Evolutionary conservation across 352 stramenopile genomes (phyloP), one percentile per base, ranked within the genome.

Genomic region (Phytopythium aichiense): DNA sequence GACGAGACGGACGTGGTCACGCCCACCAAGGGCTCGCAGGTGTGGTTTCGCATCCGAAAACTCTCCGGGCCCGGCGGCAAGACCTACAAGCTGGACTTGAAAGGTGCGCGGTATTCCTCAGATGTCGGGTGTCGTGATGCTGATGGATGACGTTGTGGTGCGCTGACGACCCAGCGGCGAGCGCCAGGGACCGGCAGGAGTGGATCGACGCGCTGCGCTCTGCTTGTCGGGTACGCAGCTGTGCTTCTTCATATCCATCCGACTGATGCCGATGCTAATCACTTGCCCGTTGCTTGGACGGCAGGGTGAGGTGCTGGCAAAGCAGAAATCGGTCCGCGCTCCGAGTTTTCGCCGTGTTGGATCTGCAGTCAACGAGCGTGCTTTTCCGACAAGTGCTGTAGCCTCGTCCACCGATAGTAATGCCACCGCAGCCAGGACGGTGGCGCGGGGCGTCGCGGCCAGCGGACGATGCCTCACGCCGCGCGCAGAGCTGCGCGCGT

Each of bases 1-100:
- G 68, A 71, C 48, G 60, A 67, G 30, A 75, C 66, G 33, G 76
- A 84, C 65, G 67, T 86, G 31, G 66, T 91, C 62, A 73, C 77
- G 25, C 71, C 81, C 11, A 46, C 68, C 31, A 71, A 78, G 18
- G 70, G 76, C 38, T 87, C 79, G 9, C 76, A 84, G 53, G 60
- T 74, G 54, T 91, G 81, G 81, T 81, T 91, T 52, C 67, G 80
- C 40, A 61, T 91, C 43, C 79, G 83, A 23, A 84, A 91, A 65
- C 73, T 67, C 35, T 56, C 66, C 20, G 76, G 78, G 0, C 69
- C 77, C 18, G 69, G 71, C 37, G 67, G 76, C 15, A 89, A 89
- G 63, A 68, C 50, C 55, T 91, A 91, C 62, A 88, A 86, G 46
- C 50, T 91, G 8, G 81, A 91, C 42, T 67, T 91, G 7, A 86